A percentile compares a stretch with the other conserved stretches of the same genome.
phyloP scores from a whole-genome alignment of 345 rosid species.

The Eucalyptus paniculata region DNA sequence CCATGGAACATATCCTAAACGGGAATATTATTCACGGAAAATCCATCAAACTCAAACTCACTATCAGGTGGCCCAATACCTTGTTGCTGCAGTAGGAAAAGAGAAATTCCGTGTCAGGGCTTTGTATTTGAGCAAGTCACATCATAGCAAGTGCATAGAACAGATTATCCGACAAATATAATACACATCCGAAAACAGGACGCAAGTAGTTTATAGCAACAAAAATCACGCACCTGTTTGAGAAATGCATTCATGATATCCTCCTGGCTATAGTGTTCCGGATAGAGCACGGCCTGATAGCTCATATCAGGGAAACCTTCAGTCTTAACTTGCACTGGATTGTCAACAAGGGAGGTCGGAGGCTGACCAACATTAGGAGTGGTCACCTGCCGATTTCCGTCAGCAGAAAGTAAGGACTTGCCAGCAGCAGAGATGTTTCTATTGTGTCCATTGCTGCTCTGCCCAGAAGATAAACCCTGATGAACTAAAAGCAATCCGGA shows the following conservation, averaged over 20 bases:
- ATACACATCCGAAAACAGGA: neutral
- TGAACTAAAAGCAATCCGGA: slow-evolving; percentile 21
- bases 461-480: slow-evolving; percentile 44
- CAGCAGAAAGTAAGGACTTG: slow-evolving; percentile 20
- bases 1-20: slow-evolving; percentile 22
- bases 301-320: slow-evolving; percentile 44
- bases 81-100: slow-evolving; percentile 45
- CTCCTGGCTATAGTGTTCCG: slow-evolving; percentile 59
- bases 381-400: slow-evolving; percentile 9
- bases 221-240: slow-evolving; percentile 45
- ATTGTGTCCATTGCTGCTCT: slow-evolving; percentile 34
- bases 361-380: slow-evolving; percentile 18
- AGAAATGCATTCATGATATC: slow-evolving; percentile 87
- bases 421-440: slow-evolving; percentile 11
- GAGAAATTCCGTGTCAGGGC: neutral
- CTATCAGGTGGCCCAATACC: slow-evolving; percentile 36
- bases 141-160: neutral
- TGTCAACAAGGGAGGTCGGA: slow-evolving; percentile 13
- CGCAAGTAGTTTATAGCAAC: neutral
- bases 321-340: slow-evolving; percentile 47
- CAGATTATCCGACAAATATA: neutral
- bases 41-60: slow-evolving; percentile 80
- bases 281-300: slow-evolving; percentile 22
- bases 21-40: slow-evolving; percentile 52
- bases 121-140: neutral